Evolutionary conservation across 768 basidiomycete species (phyloP), one percentile per base, ranked within the genome.

Genomic region (Pilatotrama ljubarskyi): DNA sequence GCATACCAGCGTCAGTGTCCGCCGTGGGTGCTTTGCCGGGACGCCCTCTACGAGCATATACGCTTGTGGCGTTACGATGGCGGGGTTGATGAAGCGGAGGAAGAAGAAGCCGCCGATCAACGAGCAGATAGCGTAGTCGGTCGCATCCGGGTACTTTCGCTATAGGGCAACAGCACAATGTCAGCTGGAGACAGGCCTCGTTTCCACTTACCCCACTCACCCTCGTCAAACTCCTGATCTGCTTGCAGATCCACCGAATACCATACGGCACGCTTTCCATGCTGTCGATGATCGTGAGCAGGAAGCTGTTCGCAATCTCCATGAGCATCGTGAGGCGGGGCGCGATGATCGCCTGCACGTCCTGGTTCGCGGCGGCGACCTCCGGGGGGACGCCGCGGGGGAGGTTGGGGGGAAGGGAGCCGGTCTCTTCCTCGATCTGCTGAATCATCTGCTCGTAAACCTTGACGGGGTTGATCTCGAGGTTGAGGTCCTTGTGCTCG

Each of bases 401-500:
- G 49, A 98, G 81, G 70, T 94, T 94, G 1, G 88, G 83, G 0
- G 97, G 97, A 52, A 98, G 80, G 5, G 88, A 83, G 14, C 97
- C 96, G 8, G 93, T 94, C 73, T 98, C 96, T 71, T 98, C 95
- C 72, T 98, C 94, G 65, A 99, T 97, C 76, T 98, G 96, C 69
- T 93, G 91, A 61, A 98, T 90, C 95, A 98, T 96, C 80, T 98
- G 96, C 75, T 99, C 97, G 75, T 99, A 99, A 44, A 98, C 95
- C 84, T 99, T 99, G 64, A 98, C 87, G 2, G 97, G 97, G 72
- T 99, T 99, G 69, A 99, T 99, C 76, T 99, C 97, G 52, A 99
- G 83, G 73, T 99, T 98, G 66, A 99, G 86, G 73, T 98, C 97
- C 77, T 98, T 98, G 80, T 98, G 97, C 73, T 99, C 97, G 68